phyloP scores from a whole-genome alignment of 208 protist genomes.

The Trypanosoma mega region DNA sequence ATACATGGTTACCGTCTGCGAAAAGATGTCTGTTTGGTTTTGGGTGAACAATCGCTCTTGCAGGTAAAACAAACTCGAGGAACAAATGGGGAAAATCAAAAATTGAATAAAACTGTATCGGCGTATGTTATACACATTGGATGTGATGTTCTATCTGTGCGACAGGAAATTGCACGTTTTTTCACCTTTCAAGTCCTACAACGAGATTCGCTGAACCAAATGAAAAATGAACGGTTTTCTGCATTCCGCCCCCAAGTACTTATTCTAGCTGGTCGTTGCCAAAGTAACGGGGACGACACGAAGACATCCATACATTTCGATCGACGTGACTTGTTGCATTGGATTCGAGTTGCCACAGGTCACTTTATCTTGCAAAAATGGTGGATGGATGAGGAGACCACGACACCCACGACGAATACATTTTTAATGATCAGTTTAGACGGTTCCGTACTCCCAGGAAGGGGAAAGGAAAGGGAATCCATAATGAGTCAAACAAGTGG shows the following conservation, averaged over 20 bases:
- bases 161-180: background rate
- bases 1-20: background rate
- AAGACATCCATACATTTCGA: background rate
- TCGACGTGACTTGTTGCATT: background rate
- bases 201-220: no score
- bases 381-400: background rate
- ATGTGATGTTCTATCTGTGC: background rate
- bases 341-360: constrained; percentile 17
- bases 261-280: background rate
- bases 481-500: no score
- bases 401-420: background rate
- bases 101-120: background rate
- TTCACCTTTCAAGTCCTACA: no score
- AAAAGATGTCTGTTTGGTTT: background rate
- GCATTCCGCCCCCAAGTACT: no score
- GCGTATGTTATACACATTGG: constrained; percentile 4
- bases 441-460: background rate
- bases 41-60: no score
- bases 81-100: background rate
- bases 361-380: constrained; percentile 6
- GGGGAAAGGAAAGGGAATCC: no score
- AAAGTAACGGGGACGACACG: background rate
- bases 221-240: no score
- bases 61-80: no score
- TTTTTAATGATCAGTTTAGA: background rate